phyloP scores from a whole-genome alignment of 768 basidiomycete genomes.

The Lanmaoa rubissima region DNA sequence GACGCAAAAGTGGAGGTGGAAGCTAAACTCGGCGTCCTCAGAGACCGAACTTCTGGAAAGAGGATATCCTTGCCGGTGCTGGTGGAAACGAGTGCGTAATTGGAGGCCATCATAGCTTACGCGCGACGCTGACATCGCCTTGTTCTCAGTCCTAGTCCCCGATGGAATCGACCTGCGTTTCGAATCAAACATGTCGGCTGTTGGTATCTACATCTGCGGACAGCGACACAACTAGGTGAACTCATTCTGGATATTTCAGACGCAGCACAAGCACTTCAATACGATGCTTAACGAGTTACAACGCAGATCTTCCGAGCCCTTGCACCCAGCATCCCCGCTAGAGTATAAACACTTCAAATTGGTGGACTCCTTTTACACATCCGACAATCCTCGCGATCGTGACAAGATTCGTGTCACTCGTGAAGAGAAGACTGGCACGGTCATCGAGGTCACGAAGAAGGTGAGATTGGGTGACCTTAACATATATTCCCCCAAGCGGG shows the following conservation, averaged over 20 bases:
- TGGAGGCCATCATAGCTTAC: not conserved
- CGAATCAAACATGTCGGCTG: slow-evolving; percentile 90
- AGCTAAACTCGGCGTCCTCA: slow-evolving; percentile 81
- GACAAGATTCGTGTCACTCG: slow-evolving; percentile 81
- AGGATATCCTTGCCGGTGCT: slow-evolving; percentile 70
- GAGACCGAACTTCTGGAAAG: slow-evolving; percentile 52
- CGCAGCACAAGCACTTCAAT: slow-evolving; percentile 88
- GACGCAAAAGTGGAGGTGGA: slow-evolving; percentile 72
- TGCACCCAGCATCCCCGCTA: slow-evolving; percentile 55
- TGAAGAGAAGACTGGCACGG: slow-evolving; percentile 66
- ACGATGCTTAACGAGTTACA: slow-evolving; percentile 81
- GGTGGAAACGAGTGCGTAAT: slow-evolving; percentile 77
- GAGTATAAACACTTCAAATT: slow-evolving; percentile 75
- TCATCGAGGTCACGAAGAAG: slow-evolving; percentile 74
- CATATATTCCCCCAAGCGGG: slow-evolving; percentile 75
- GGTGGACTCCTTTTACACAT: slow-evolving; percentile 73
- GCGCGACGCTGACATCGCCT: slow-evolving; percentile 2
- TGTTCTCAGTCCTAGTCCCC: slow-evolving; percentile 59
- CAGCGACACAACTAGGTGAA: slow-evolving; percentile 4
- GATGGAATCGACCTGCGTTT: slow-evolving; percentile 67
- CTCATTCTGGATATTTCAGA: slow-evolving; percentile 40
- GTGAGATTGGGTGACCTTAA: slow-evolving; percentile 85
- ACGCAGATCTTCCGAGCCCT: slow-evolving; percentile 49
- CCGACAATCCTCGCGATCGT: slow-evolving; percentile 37
- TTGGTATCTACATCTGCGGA: slow-evolving; percentile 40